Evolutionary conservation across 768 basidiomycete species (phyloP), one percentile per base, ranked within the genome.

Genomic region (Mycena amicta): DNA sequence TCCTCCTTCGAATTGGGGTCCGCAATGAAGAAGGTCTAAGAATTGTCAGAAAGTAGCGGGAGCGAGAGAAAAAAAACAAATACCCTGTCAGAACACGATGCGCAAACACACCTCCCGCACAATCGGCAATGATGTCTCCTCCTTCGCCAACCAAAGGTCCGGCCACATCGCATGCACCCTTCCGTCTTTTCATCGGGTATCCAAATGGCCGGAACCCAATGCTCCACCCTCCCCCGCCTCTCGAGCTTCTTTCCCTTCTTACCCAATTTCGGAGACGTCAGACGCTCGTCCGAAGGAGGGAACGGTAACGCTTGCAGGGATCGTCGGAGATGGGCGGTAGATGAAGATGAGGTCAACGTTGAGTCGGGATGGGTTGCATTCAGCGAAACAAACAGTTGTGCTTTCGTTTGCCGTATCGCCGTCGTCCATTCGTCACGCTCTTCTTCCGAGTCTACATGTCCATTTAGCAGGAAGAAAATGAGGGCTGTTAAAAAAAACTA

Each of bases 141-240:
- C 63, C 91, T 79, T 67, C 87, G 72, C 85, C 90, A 90, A 5
- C 89, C 88, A 71, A 95, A 95, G 45, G 80, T 68, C 40, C 82
- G 75, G 4, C 85, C 85, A 67, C 95, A 97, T 11, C 90, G 79
- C 93, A 93, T 94, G 69, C 95, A 97, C 22, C 80, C 78, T 53
- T 83, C 82, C n/a, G 91, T 88, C 70, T 83, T 90, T 58, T 85
- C 83, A 67, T 97, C 93, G 0, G 95, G 93, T 28, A 95, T 87
- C 95, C 95, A 97, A 25, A 96, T 83, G 0, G 95, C 90, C 4
- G 95, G 94, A 1, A 93, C 85, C 77, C 93, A 96, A 71, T 90
- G 85, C 45, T 90, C 90, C 53, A 90, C 88, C 67, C 75, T 81
- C 11, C 79, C 77, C 40, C 84, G 70, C 64, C 78, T 74, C 63